Evolutionary conservation across 2,329 filamentous ascomycete genomes (phyloP).

Genomic region (Knufia petricola): DNA sequence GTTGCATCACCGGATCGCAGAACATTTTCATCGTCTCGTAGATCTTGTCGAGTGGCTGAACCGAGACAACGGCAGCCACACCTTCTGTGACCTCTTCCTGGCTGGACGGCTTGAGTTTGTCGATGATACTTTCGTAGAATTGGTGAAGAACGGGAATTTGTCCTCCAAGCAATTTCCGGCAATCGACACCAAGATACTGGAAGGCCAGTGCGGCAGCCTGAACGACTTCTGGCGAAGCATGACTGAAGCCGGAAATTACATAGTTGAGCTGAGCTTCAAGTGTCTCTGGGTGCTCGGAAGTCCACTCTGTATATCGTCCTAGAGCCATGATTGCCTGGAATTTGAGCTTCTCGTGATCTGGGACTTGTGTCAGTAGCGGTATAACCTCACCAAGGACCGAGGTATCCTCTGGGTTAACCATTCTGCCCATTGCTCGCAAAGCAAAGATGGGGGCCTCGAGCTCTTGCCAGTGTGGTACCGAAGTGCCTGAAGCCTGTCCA

Average conservation of each 20-base stretch:
- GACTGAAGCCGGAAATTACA: conserved; percentile 85
- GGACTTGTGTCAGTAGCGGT: conserved; percentile 85
- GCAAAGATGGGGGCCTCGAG: conserved; percentile 91
- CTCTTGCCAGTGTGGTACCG: conserved; percentile 91
- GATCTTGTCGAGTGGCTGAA: conserved; percentile 68
- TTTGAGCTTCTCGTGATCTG: conserved; percentile 91
- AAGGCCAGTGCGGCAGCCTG: conserved; percentile 87
- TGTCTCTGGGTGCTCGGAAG: conserved; percentile 82
- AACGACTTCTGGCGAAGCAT: conserved; percentile 80
- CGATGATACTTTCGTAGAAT: conserved; percentile 84
- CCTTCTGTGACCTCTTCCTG: conserved; percentile 96
- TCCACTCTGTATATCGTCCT: conserved; percentile 96
- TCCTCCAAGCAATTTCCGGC: conserved; percentile 70
- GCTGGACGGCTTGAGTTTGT: conserved; percentile 72
- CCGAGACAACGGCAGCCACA: conserved; percentile 82
- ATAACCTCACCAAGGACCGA: conserved; percentile 85
- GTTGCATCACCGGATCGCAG: conserved; percentile 78
- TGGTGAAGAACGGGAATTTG: conserved; percentile 79
- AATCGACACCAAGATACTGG: conserved; percentile 95
- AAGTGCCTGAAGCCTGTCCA: conserved; percentile 58
- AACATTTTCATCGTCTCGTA: conserved; percentile 84
- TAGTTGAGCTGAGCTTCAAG: conserved; percentile 89
- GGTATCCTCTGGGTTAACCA: conserved; percentile 83
- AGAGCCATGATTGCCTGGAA: conserved; percentile 98
- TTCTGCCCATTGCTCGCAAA: conserved; percentile 89